These are phyloP conservation scores for Aureobasidium sp. DNA, from an alignment of 2,329 filamentous ascomycete species.

Conservation along the genomic window DNA sequence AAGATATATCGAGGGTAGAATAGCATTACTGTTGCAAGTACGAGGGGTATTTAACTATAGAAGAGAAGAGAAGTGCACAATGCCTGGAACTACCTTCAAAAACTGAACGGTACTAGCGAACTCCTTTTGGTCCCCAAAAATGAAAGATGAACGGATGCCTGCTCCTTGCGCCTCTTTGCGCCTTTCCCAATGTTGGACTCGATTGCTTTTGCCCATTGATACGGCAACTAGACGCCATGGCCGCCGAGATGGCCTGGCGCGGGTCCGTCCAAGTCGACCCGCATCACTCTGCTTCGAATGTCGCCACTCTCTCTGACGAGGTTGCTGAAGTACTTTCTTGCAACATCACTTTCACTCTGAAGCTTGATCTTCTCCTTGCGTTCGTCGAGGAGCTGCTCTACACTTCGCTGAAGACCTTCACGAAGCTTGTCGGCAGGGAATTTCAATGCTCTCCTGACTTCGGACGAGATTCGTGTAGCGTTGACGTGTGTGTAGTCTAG, in stretches of 20 bases:
- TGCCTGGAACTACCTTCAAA: background rate
- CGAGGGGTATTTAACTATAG: slow-evolving; percentile 14
- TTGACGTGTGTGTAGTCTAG: slow-evolving; percentile 94
- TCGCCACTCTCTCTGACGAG: slow-evolving; percentile 59
- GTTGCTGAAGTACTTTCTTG: slow-evolving; percentile 83
- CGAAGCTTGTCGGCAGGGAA: slow-evolving; percentile 82
- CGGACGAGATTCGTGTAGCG: slow-evolving; percentile 71
- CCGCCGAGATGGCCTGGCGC: slow-evolving; percentile 31
- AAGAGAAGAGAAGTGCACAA: slow-evolving; percentile 9
- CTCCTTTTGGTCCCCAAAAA: slow-evolving; percentile 2
- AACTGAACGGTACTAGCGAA: background rate
- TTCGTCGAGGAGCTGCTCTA: slow-evolving; percentile 68
- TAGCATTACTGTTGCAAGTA: slow-evolving; percentile 13
- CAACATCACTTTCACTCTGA: slow-evolving; percentile 75
- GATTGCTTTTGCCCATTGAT: slow-evolving; percentile 3
- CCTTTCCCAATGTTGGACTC: background rate
- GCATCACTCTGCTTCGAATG: slow-evolving; percentile 42
- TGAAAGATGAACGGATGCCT: slow-evolving; percentile 1
- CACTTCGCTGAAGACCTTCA: slow-evolving; percentile 71
- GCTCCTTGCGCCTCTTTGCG: slow-evolving; percentile 5
- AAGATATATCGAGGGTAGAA: background rate
- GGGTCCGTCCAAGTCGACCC: slow-evolving; percentile 48
- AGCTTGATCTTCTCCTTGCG: slow-evolving; percentile 79
- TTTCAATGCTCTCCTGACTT: slow-evolving; percentile 83
- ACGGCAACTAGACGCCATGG: slow-evolving; percentile 9